These are phyloP conservation scores for Saxophila tyrrhenica DNA, from an alignment of 495 filamentous ascomycete species.

Conservation along the genomic window DNA sequence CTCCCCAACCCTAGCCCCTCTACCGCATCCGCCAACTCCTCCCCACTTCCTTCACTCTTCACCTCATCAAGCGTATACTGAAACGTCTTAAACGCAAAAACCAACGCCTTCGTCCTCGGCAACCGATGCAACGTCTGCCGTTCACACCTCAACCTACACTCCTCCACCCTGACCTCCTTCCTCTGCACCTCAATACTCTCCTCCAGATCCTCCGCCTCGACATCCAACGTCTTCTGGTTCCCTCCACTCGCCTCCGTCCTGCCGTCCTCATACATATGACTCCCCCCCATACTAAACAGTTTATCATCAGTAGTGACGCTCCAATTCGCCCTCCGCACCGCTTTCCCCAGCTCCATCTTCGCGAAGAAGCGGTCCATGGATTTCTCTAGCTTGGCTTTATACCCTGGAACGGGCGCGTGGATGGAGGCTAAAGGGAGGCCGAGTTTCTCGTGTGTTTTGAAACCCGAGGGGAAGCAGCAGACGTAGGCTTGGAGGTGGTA, in stretches of 20 bases:
- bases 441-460: slow-evolving; percentile 54
- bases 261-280: slow-evolving; percentile 35
- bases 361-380: slow-evolving; percentile 73
- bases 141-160: slow-evolving; percentile 57
- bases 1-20: slow-evolving; percentile 60
- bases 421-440: slow-evolving; percentile 51
- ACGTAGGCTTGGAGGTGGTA: slow-evolving; percentile 59
- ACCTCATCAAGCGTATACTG: slow-evolving; percentile 55
- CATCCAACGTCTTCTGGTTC: slow-evolving; percentile 11
- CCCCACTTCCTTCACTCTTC: slow-evolving; percentile 54
- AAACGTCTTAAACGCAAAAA: slow-evolving; percentile 77
- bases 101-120: slow-evolving; percentile 49
- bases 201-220: slow-evolving; percentile 2
- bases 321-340: slow-evolving; percentile 54
- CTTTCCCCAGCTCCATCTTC: slow-evolving; percentile 41
- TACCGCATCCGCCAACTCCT: slow-evolving; percentile 56
- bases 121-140: slow-evolving; percentile 67
- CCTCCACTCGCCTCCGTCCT: slow-evolving; percentile 19
- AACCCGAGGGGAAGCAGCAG: slow-evolving; percentile 63
- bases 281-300: slow-evolving; percentile 46
- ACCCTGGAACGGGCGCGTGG: slow-evolving; percentile 45
- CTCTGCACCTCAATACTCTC: slow-evolving; percentile 25
- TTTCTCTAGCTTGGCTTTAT: slow-evolving; percentile 54
- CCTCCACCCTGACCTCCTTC: slow-evolving; percentile 40
- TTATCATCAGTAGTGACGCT: slow-evolving; percentile 44